phyloP scores from a whole-genome alignment of 2,329 filamentous ascomycete species.

The Hirsutella thompsonii region DNA sequence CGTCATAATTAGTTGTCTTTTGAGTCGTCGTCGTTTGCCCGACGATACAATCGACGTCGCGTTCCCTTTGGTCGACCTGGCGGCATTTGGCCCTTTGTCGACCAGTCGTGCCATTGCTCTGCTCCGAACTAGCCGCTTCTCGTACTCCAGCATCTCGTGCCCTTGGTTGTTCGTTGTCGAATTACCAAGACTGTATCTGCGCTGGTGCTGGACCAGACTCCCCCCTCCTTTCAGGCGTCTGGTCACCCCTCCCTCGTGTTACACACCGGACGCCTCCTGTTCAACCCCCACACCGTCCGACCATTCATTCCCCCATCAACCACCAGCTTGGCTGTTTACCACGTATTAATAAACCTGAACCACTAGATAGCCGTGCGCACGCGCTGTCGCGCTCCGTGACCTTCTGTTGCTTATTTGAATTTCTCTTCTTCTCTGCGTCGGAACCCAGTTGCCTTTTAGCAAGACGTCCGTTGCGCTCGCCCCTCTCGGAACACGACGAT shows the following conservation, averaged over 20 bases:
- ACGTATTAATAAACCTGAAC: background rate
- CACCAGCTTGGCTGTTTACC: background rate
- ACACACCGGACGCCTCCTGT: background rate
- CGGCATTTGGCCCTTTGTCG: no score
- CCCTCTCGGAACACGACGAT: no score
- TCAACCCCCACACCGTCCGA: background rate
- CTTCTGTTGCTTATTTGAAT: background rate
- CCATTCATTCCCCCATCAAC: background rate
- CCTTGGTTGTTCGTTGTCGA: no score
- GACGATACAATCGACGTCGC: background rate
- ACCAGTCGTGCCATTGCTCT: no score
- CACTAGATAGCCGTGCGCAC: background rate
- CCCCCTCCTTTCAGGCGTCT: no score
- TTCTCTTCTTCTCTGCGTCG: background rate
- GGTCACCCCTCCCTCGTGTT: background rate
- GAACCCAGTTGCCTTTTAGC: background rate
- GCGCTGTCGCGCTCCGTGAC: background rate
- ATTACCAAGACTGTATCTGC: no score
- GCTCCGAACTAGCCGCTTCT: no score
- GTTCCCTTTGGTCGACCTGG: background rate
- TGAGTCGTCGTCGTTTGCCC: background rate
- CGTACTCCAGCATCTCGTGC: no score
- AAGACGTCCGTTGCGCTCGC: no score
- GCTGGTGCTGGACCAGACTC: no score
- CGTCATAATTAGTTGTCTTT: background rate